Percentiles rank a stretch among this genome's conserved stretches.
Evolutionary conservation across 2,329 filamentous ascomycete genomes (phyloP).

Genomic region (Tolypocladium cylindrosporum): DNA sequence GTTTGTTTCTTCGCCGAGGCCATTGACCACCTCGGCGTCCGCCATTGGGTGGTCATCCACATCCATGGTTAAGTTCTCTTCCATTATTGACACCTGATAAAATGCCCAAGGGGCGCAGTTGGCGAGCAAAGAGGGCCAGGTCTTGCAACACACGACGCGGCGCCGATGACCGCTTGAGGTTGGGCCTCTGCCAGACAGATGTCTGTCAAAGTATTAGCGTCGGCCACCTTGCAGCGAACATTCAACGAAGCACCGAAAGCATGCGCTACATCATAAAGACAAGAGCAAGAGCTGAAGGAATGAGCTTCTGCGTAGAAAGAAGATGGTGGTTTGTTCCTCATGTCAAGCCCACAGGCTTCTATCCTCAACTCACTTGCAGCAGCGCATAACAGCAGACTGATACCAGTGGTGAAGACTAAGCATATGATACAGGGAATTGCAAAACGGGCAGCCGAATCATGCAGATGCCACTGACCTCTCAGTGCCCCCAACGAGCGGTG

Average conservation of each 20-base stretch:
- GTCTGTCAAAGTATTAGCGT: neutral
- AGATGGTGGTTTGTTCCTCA: neutral
- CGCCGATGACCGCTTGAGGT: neutral
- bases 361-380: neutral
- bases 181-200: neutral
- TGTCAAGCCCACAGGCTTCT: neutral
- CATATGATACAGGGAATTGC: neutral
- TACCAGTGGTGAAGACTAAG: neutral
- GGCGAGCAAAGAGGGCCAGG: neutral
- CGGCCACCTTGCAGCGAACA: neutral
- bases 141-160: neutral
- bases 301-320: neutral
- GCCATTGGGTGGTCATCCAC: slow-evolving; percentile 33
- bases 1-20: slow-evolving; percentile 8
- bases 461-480: neutral
- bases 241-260: neutral
- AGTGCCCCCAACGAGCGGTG: neutral
- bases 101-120: neutral
- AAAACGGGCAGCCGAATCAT: neutral
- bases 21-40: slow-evolving; percentile 24
- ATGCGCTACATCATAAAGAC: neutral
- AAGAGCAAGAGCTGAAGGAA: neutral
- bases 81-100: slow-evolving; percentile 2
- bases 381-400: neutral
- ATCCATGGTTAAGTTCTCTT: slow-evolving; percentile 24